phyloP scores from a whole-genome alignment of 2,329 filamentous ascomycete genomes.

The Phoma herbarum region DNA sequence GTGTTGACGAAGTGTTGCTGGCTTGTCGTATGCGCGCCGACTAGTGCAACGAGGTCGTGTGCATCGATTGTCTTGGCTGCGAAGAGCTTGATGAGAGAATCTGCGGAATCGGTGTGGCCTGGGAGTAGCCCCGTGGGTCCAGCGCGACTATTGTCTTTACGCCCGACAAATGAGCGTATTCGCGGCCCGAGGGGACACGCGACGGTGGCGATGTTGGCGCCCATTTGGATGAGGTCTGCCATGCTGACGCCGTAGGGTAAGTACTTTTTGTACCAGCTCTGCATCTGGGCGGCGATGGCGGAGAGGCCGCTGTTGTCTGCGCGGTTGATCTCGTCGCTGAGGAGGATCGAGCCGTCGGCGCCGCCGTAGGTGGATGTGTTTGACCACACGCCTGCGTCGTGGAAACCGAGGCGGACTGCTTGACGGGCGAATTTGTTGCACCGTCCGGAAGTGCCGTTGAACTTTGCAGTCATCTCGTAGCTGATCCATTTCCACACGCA shows the following conservation, averaged over 20 bases:
- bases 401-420: slow-evolving; percentile 39
- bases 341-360: slow-evolving; percentile 38
- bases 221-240: slow-evolving; percentile 48
- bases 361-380: slow-evolving; percentile 3
- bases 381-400: slow-evolving; percentile 40
- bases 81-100: slow-evolving; percentile 43
- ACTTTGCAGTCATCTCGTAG: slow-evolving; percentile 24
- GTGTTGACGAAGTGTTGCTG: slow-evolving; percentile 42
- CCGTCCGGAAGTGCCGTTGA: slow-evolving; percentile 33
- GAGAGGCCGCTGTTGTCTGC: slow-evolving; percentile 36
- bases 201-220: slow-evolving; percentile 42
- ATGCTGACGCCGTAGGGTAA: slow-evolving; percentile 38
- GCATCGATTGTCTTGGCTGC: slow-evolving; percentile 44
- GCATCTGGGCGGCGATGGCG: slow-evolving; percentile 25
- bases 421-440: slow-evolving; percentile 41
- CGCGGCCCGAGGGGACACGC: slow-evolving; percentile 45
- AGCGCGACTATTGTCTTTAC: slow-evolving; percentile 37
- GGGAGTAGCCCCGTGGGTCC: slow-evolving; percentile 40
- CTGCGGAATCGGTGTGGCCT: slow-evolving; percentile 30
- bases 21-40: slow-evolving; percentile 46
- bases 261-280: slow-evolving; percentile 17
- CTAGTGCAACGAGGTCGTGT: slow-evolving; percentile 43
- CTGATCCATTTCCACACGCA: slow-evolving; percentile 36
- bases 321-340: slow-evolving; percentile 27
- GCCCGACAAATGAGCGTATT: slow-evolving; percentile 42